phyloP scores from a whole-genome alignment of 2,329 filamentous ascomycete genomes.

The Scedosporium apiospermum region DNA sequence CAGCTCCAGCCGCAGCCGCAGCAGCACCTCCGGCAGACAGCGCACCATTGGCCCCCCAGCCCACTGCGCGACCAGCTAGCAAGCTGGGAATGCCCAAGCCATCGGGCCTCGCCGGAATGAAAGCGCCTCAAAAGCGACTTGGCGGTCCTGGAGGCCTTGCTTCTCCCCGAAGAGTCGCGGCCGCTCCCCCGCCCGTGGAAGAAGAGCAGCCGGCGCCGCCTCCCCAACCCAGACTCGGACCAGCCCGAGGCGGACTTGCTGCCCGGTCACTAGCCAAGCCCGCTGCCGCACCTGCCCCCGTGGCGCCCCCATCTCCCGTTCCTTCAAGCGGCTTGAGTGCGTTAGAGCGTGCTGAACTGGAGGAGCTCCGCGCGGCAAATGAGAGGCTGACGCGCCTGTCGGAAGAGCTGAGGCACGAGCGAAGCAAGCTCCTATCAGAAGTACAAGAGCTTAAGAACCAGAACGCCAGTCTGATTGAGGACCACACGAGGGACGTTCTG shows the following conservation, averaged over 20 bases:
- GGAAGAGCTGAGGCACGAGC: slow-evolving; percentile 75
- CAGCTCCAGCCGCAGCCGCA: slow-evolving; percentile 25
- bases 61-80: slow-evolving; percentile 42
- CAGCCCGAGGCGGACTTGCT: slow-evolving; percentile 74
- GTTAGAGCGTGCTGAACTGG: slow-evolving; percentile 84
- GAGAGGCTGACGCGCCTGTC: slow-evolving; percentile 66
- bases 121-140: slow-evolving; percentile 50
- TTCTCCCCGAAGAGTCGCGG: slow-evolving; percentile 42
- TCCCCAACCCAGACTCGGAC: slow-evolving; percentile 51
- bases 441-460: slow-evolving; percentile 93
- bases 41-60: slow-evolving; percentile 47
- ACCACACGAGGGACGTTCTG: slow-evolving; percentile 88
- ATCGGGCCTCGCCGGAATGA: slow-evolving; percentile 44
- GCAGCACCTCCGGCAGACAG: slow-evolving; percentile 33
- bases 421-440: slow-evolving; percentile 72
- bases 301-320: slow-evolving; percentile 21
- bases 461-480: slow-evolving; percentile 93
- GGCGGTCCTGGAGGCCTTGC: slow-evolving; percentile 37
- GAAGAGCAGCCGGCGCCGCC: slow-evolving; percentile 45
- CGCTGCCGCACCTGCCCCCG: slow-evolving; percentile 25
- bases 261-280: slow-evolving; percentile 79
- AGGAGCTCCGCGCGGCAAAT: slow-evolving; percentile 76
- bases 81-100: slow-evolving; percentile 49
- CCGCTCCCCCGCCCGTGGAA: slow-evolving; percentile 40
- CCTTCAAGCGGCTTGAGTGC: slow-evolving; percentile 58